Conservation (phyloP, 306 rosid species). For the Pueraria montana region DNA sequence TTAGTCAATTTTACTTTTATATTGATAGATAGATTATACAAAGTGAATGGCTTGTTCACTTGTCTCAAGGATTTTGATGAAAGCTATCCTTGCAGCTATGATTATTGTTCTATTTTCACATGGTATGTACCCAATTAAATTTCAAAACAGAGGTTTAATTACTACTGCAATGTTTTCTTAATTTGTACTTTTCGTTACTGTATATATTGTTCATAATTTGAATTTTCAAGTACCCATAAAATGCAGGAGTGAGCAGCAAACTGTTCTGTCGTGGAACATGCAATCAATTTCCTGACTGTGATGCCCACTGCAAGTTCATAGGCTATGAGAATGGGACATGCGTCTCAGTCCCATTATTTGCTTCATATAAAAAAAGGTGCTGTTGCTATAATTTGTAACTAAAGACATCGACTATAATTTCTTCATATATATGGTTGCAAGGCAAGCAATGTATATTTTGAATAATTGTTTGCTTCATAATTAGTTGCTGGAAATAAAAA, state of each 20-base stretch:
- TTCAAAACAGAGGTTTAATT: too few species aligned
- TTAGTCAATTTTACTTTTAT: too few species aligned
- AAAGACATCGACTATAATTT: too few species aligned
- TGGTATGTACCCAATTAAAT: not conserved
- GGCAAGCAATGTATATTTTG: too few species aligned
- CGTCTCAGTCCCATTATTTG: too few species aligned
- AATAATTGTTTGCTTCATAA: too few species aligned
- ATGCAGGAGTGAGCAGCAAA: slow-evolving; percentile 8
- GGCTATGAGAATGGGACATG: not conserved
- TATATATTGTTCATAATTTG: not conserved
- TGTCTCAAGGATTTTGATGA: not conserved
- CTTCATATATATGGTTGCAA: too few species aligned
- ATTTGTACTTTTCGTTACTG: too few species aligned
- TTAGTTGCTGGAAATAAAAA: not conserved
- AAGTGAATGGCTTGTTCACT: not conserved
- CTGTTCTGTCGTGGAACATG: not conserved
- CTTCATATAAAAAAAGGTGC: too few species aligned
- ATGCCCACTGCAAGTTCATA: not conserved
- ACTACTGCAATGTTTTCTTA: too few species aligned
- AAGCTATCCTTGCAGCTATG: not conserved
- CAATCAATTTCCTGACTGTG: not conserved
- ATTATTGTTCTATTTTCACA: not conserved
- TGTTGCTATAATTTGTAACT: too few species aligned
- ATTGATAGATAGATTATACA: too few species aligned
- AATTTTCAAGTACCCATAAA: not conserved